Base-by-base conservation (phyloP, 2,329 filamentous ascomycete species). In the Niveomyces coronatus region DNA sequence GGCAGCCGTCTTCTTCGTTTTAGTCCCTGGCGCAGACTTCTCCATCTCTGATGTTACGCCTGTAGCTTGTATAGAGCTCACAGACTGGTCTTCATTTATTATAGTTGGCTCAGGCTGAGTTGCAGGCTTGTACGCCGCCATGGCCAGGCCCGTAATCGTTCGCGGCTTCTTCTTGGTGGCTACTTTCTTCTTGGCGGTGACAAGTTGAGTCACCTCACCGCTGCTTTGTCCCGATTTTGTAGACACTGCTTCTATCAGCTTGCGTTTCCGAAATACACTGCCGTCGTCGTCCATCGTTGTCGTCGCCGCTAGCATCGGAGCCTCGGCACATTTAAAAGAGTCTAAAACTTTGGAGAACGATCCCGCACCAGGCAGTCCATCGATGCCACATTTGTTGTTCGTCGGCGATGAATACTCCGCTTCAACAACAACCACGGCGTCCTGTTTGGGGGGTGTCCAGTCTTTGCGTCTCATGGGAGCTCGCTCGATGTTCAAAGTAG, bases 101-200 rank as follows among this genome's bases (percentile, higher is more conserved):
- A 32, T 40, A 27, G 36, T 49, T 20, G 53, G 46, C 20, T 62
- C 57, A 9, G 52, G 45, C 36, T 66, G 55, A 4, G 47, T 50
- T 10, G 50, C 39, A 28, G 43, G 40, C 39, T 53, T 51, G 51
- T 88, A 91, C 4, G 76, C 75, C 10, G 83, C 79, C 1, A 79
- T 89, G 9, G 85, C 83, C 35, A 84, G 62, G 28, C 77, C 83
- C 0, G 86, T 94, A 40, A 94, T 79, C 0, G 85, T 93, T 28
- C 76, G 76, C 0, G 78, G 61, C 55, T 82, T 88, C 58, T 83
- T 86, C 56, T 75, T 43, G 4, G 15, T 78, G 4, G 69, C 61
- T 5, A 65, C 63, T 46, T 76, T 81, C 16, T 59, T 53, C 51
- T 73, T 75, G 1, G 49, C 45, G 0, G 60, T 60, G 1, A 59